Percentiles rank a stretch among this genome's conserved stretches.
Evolutionary conservation across 495 filamentous ascomycete species (phyloP).

Genomic region (Cercophora newfieldiana): DNA sequence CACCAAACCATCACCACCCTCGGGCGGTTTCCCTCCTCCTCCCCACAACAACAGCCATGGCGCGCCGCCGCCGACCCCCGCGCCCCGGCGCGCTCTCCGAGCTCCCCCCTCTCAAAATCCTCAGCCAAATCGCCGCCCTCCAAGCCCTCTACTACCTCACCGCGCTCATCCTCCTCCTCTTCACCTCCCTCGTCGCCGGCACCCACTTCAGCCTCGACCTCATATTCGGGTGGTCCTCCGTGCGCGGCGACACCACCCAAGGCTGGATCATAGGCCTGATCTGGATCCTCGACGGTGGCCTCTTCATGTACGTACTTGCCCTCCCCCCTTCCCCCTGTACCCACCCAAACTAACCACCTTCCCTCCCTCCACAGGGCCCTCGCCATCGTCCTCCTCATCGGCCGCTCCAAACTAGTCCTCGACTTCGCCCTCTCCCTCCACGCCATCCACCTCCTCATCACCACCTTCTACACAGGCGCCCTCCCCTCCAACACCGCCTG

Average conservation of each 20-base stretch:
- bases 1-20: not conserved
- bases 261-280: conserved; percentile 90
- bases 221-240: conserved; percentile 75
- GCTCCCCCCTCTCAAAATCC: conserved; percentile 80
- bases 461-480: conserved; percentile 68
- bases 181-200: conserved; percentile 84
- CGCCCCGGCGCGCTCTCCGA: conserved; percentile 78
- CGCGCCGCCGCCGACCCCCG: conserved; percentile 73
- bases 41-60: conserved; percentile 47
- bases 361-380: conserved; percentile 57
- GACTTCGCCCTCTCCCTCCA: conserved; percentile 93
- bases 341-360: not conserved
- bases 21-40: not conserved
- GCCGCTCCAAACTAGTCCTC: conserved; percentile 84
- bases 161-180: conserved; percentile 76
- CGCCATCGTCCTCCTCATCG: conserved; percentile 75
- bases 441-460: conserved; percentile 78
- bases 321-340: conserved; percentile 3
- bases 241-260: conserved; percentile 85
- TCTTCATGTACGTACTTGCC: conserved; percentile 63
- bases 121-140: conserved; percentile 83
- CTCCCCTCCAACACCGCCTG: conserved; percentile 77
- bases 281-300: conserved; percentile 75
- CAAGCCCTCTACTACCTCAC: conserved; percentile 80
- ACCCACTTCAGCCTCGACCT: conserved; percentile 66